Base-by-base conservation (phyloP, 202 grass and related monocot genomes). In the Schoenoplectus tabernaemontani region DNA sequence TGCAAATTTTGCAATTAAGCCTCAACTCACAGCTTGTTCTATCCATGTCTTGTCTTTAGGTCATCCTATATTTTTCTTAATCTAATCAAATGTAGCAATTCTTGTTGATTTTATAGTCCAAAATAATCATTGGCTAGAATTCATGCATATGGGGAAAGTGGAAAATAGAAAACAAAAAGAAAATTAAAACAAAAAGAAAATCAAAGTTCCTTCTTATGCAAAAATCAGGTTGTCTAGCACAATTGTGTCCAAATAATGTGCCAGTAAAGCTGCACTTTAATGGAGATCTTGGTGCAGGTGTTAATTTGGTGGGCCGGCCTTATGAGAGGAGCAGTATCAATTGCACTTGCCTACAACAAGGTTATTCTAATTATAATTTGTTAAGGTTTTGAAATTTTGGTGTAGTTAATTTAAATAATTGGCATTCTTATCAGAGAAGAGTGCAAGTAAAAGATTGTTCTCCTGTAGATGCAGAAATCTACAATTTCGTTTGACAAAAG, bases 271-370 rank as follows among this genome's bases (percentile, higher is more conserved):
- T 64, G 23, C 24, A 80, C 46, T 48, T 63, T 50, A 48, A 46
- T 71, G 67, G 15, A 83, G 30, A 64, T 62, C 71, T 83, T 84
- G 72, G 83, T 75, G 37, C 64, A 97, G 91, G 66, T 93, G 2
- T 88, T 89, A 66, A 93, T 97, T 80, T 93, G 91, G 93, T 97
- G 93, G 93, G 91, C 93, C 22, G 93, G 93, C 87, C 89, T 97
- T 43, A 93, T 97, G 93, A 93, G 93, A 89, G 93, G 93, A 84
- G 93, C 93, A 83, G 93, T 97, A 66, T 97, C 93, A 77, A 93
- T 97, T 78, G 93, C 93, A 84, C 93, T 97, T 82, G 91, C 93
- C n/a, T 97, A 97, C 73, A 93, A 97, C 76, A 93, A 97, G 91
- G 91, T 97, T 48, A 87, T 87, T 84, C 58, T 86, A n/a, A 43